These are phyloP conservation scores for Cutaneotrichosporon sp. DNA, from an alignment of 1,284 basidiomycete genomes.

Conservation along the genomic window DNA sequence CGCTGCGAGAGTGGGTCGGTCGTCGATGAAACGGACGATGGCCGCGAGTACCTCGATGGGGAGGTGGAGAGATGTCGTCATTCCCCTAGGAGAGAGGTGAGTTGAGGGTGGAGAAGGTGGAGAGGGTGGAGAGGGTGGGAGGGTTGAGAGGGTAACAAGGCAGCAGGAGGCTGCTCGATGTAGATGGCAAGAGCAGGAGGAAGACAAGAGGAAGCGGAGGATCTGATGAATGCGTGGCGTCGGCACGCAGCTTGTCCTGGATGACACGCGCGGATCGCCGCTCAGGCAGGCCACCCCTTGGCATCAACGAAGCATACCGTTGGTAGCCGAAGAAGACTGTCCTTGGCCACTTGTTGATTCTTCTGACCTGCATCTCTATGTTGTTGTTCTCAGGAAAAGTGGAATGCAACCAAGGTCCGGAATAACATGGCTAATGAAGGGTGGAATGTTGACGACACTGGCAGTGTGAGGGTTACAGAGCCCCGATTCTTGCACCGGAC, in stretches of 20 bases:
- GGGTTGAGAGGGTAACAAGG: neutral
- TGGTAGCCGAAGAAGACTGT: too few species aligned
- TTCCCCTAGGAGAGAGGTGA: neutral
- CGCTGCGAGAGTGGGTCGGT: constrained; percentile 13
- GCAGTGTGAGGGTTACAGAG: neutral
- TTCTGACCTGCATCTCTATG: neutral
- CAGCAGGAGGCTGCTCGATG: neutral
- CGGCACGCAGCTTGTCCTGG: neutral
- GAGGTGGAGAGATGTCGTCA: neutral
- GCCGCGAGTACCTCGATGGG: constrained; percentile 15
- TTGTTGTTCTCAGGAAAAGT: neutral
- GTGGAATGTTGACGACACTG: neutral
- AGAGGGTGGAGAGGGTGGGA: neutral
- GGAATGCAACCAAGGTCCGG: neutral
- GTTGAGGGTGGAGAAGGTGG: neutral
- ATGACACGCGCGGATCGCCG: neutral
- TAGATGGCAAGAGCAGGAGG: neutral
- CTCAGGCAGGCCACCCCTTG: neutral
- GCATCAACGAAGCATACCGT: neutral
- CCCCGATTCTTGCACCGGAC: too few species aligned
- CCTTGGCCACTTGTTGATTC: neutral
- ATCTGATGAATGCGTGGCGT: neutral
- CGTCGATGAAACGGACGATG: constrained; percentile 12
- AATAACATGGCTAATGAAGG: neutral
- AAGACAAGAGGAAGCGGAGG: neutral